Evolutionary conservation across 371 early-diverging fungal genomes (phyloP), one percentile per base, ranked within the genome.

Genomic region (Batkoa obscura): DNA sequence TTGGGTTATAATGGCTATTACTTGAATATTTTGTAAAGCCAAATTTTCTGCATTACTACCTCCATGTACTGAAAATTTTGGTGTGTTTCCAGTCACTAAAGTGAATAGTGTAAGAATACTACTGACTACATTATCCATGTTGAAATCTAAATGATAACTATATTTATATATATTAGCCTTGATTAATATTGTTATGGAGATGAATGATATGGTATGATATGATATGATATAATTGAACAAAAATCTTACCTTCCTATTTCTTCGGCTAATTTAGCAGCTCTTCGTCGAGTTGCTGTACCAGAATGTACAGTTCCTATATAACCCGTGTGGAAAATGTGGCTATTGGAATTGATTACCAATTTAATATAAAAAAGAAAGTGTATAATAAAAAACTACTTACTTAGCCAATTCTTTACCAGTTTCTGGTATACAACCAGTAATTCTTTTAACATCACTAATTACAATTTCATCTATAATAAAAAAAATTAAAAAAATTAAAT

Each of bases 261-360:
- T 17, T 73, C 62, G 1, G 97, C 91, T 32, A 98, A 72, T 9
- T 70, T 62, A 43, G 73, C 76, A 2, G 97, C 92, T 6, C 98
- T 75, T 10, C 66, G 43, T 2, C 88, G 78, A 0, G 98, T 96
- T 50, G 91, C 93, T 4, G 55, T 55, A 36, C 86, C 81, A 2
- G 96, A 96, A 67, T 98, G 88, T 23, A 63, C 67, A 3, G 96
- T 88, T 0, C 91, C 91, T 93, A 98, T 91, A 56, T 90, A 98
- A 64, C 90, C 83, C 0, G 97, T 94, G 63, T 92, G 89, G 65
- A 98, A 87, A 47, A 97, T 73, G 6, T 75, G 80, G 34, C 77
- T 77, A 60, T 3, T 38, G 23, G 36, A 13, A 30, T 43, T 9
- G 46, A 37, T 12, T 13, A 32, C 38, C 13, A 41, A 12, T 1